These are phyloP conservation scores for Chlorella sp. DNA, from an alignment of 139 green algal genomes.

Conservation along the genomic window DNA sequence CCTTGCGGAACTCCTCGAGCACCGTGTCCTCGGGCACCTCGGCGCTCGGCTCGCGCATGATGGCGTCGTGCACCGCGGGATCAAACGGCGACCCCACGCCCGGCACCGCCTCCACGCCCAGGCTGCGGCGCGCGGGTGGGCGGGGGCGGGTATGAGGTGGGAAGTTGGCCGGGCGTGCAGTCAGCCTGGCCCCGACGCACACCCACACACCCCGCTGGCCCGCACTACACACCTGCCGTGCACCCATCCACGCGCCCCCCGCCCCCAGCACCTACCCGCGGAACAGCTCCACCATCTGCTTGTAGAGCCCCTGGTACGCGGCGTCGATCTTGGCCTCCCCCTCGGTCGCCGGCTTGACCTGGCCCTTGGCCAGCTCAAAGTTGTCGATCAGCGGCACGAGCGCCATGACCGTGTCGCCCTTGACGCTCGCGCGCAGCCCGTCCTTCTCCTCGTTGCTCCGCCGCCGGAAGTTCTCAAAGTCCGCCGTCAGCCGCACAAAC, in stretches of 20 bases:
- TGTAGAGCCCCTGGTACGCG: slow-evolving; percentile 92
- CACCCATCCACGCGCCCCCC: too few relatives aligned
- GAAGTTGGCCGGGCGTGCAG: too few relatives aligned
- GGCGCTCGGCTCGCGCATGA: slow-evolving; percentile 85
- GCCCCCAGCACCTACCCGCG: too few relatives aligned
- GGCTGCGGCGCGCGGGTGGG: too few relatives aligned
- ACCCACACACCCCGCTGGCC: too few relatives aligned
- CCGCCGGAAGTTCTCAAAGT: slow-evolving; percentile 99
- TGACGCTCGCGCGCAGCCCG: slow-evolving; percentile 52
- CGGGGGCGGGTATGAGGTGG: too few relatives aligned
- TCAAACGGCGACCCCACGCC: slow-evolving; percentile 87
- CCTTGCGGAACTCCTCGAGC: slow-evolving; percentile 93
- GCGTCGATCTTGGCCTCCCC: slow-evolving; percentile 90
- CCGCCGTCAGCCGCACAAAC: slow-evolving; percentile 88
- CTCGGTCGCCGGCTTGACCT: slow-evolving; percentile 91
- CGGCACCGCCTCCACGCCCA: slow-evolving; percentile 86
- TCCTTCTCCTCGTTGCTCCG: slow-evolving; percentile 82
- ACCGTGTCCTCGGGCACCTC: slow-evolving; percentile 83
- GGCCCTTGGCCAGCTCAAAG: slow-evolving; percentile 89
- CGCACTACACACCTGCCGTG: too few relatives aligned
- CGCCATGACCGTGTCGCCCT: slow-evolving; percentile 73
- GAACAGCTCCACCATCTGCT: slow-evolving; percentile 95
- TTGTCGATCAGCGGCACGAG: slow-evolving; percentile 93
- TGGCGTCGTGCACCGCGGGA: slow-evolving; percentile 94
- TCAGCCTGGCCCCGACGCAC: too few relatives aligned